phyloP scores from a whole-genome alignment of 2,329 filamentous ascomycete species.

The Aplosporella prunicola region DNA sequence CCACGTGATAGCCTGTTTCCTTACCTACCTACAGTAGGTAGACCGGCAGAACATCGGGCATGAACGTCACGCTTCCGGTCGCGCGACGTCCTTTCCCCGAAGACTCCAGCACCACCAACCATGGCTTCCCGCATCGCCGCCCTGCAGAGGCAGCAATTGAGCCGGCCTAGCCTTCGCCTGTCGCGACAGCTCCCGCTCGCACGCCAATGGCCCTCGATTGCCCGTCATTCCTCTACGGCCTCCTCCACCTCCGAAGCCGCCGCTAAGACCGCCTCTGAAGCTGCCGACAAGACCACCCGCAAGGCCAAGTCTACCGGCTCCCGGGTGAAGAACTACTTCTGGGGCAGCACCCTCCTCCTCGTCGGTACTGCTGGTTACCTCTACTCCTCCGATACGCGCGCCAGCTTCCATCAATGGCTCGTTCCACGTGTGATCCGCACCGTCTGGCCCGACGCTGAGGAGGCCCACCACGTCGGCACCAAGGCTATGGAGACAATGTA shows the following conservation, averaged over 20 bases:
- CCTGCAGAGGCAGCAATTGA: constrained; percentile 3
- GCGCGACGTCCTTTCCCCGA: no score
- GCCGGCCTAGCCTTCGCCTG: constrained; percentile 3
- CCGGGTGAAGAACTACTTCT: constrained; percentile 41
- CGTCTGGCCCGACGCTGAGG: constrained; percentile 68
- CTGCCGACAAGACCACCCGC: constrained; percentile 16
- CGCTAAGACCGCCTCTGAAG: constrained; percentile 10
- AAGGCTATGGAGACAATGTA: constrained; percentile 62
- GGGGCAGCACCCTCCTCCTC: constrained; percentile 46
- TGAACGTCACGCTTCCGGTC: no score
- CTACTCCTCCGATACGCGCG: constrained; percentile 46
- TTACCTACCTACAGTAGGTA: no score
- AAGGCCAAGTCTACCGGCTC: constrained; percentile 32
- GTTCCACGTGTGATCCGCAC: constrained; percentile 54
- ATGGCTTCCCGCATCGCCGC: constrained; percentile 7
- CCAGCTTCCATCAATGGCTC: constrained; percentile 44
- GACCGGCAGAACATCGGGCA: no score
- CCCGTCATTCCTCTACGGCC: neutral
- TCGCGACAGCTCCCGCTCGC: neutral
- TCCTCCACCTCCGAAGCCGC: constrained; percentile 2
- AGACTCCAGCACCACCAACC: neutral
- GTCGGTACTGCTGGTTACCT: constrained; percentile 38
- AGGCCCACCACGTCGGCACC: constrained; percentile 79
- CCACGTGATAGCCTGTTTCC: no score
- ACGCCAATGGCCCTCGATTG: constrained; percentile 4